Percentiles rank a stretch among this genome's conserved stretches.
Conservation (phyloP, 2,329 filamentous ascomycete genomes). For the Trichophyton simii region DNA sequence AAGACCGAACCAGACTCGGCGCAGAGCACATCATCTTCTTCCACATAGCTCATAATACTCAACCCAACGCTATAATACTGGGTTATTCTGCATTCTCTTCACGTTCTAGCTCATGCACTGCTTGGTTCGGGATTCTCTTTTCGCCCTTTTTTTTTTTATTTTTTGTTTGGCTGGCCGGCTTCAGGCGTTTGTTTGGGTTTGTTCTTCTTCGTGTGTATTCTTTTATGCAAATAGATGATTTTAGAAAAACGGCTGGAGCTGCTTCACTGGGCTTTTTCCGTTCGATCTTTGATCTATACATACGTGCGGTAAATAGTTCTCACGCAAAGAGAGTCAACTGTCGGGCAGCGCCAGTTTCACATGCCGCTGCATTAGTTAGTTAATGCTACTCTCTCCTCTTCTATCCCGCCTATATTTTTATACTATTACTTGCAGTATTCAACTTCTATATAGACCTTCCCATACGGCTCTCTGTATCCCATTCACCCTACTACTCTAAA, state of each 20-base stretch:
- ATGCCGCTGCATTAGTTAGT: too few species aligned
- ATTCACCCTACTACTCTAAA: too few species aligned
- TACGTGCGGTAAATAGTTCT: neutral
- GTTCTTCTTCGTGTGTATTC: neutral
- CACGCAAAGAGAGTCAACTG: neutral
- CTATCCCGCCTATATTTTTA: neutral
- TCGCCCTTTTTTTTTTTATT: neutral
- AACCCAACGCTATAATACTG: neutral
- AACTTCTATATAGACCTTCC: too few species aligned
- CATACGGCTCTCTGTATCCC: too few species aligned
- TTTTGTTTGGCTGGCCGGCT: neutral
- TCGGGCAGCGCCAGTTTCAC: neutral
- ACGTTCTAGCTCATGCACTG: neutral
- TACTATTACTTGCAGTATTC: too few species aligned
- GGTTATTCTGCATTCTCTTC: neutral
- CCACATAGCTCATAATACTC: neutral
- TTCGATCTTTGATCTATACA: neutral
- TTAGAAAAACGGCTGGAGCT: neutral
- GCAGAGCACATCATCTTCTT: neutral
- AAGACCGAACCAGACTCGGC: neutral
- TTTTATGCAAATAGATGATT: neutral
- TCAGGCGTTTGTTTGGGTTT: neutral
- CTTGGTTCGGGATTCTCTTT: neutral
- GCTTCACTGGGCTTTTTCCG: neutral
- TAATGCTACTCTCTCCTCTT: neutral